These are phyloP conservation scores for Zelopaecilomyces penicillatus DNA, from an alignment of 2,329 filamentous ascomycete genomes.

Conservation along the genomic window DNA sequence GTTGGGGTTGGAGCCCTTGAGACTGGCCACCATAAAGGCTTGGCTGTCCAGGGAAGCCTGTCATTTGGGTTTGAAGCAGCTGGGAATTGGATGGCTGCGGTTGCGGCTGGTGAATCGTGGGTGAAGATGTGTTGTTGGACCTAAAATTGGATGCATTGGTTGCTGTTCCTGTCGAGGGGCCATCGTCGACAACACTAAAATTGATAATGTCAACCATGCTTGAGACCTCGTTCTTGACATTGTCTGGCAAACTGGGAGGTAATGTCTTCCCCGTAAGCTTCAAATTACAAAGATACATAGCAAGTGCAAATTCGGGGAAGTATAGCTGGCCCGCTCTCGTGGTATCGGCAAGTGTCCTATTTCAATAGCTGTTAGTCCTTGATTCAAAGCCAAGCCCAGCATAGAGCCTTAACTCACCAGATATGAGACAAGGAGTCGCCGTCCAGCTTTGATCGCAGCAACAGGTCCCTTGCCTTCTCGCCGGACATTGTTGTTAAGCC, in stretches of 20 bases:
- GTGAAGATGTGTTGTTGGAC: constrained; percentile 39
- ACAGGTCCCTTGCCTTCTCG: constrained; percentile 83
- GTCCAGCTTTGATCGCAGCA: constrained; percentile 80
- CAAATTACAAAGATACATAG: constrained; percentile 97
- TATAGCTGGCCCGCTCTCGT: constrained; percentile 93
- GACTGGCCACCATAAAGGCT: constrained; percentile 49
- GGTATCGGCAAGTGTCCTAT: constrained; percentile 83
- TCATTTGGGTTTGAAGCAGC: constrained; percentile 58
- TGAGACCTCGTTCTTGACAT: constrained; percentile 90
- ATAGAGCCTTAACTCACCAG: constrained; percentile 49
- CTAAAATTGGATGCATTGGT: constrained; percentile 65
- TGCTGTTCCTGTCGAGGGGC: constrained; percentile 37
- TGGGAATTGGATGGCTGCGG: constrained; percentile 67
- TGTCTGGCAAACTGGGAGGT: constrained; percentile 68
- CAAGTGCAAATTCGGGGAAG: constrained; percentile 93
- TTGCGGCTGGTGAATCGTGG: constrained; percentile 59
- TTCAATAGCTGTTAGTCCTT: constrained; percentile 8
- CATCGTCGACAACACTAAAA: constrained; percentile 78
- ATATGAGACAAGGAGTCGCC: constrained; percentile 86
- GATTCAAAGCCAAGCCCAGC: background rate
- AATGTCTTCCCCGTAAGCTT: constrained; percentile 80
- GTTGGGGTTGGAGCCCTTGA: constrained; percentile 56
- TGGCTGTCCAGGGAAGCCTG: constrained; percentile 54
- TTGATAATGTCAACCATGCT: constrained; percentile 99
- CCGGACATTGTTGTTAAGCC: constrained; percentile 79